Conservation (phyloP, 1,139 yeast species). For the Geotrichum reessii region DNA sequence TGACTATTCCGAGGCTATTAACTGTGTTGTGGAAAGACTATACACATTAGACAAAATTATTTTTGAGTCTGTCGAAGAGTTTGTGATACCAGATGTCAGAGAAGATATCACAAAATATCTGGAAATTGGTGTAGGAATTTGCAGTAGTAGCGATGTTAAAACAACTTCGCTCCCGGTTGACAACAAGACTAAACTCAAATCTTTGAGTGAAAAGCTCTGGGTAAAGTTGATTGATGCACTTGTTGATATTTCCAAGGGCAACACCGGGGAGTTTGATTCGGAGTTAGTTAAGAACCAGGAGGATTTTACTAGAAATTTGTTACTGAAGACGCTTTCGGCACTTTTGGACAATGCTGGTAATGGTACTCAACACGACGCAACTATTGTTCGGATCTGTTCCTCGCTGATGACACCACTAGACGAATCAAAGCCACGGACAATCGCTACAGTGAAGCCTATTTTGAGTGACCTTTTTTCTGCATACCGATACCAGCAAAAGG, state of each 20-base stretch:
- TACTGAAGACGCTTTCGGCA: conserved; percentile 26
- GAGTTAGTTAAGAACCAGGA: conserved; percentile 10
- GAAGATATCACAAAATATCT: conserved; percentile 24
- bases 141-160: conserved; percentile 20
- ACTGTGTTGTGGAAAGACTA: conserved; percentile 31
- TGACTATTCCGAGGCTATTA: conserved; percentile 33
- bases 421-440: conserved; percentile 22
- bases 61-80: conserved; percentile 2
- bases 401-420: conserved; percentile 26
- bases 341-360: conserved; percentile 25
- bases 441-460: conserved; percentile 49
- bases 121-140: conserved; percentile 28
- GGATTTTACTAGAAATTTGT: conserved; percentile 22
- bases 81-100: conserved; percentile 11
- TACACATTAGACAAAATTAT: conserved; percentile 21
- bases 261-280: conserved; percentile 3
- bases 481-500: conserved; percentile 56
- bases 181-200: conserved; percentile 1
- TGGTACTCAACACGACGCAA: conserved; percentile 25
- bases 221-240: conserved; percentile 29
- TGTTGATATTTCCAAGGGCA: conserved; percentile 24
- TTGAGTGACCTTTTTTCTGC: conserved; percentile 60
- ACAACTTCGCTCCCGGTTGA: background rate
- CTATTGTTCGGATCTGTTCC: conserved; percentile 28
- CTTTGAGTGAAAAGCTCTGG: conserved; percentile 29